Evolutionary conservation across 2,329 filamentous ascomycete genomes (phyloP).

Genomic region (Aspergillus amoenus): DNA sequence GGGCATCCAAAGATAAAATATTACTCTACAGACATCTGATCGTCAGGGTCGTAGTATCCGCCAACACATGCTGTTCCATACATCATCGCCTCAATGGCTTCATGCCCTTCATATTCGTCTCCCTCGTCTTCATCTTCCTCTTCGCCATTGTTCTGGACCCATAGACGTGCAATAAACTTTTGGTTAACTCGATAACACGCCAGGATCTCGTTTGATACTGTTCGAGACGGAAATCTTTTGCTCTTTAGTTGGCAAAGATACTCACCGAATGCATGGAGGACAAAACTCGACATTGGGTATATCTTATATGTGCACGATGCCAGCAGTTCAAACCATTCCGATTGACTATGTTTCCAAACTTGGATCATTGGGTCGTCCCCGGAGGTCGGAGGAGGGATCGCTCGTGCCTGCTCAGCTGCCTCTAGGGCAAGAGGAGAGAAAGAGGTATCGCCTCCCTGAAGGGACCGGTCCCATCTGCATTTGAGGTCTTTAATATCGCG

Average conservation of each 20-base stretch:
- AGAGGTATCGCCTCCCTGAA: constrained; percentile 8
- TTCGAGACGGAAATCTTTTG: constrained; percentile 23
- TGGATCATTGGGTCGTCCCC: constrained; percentile 34
- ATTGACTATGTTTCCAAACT: constrained; percentile 33
- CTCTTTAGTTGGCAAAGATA: constrained; percentile 34
- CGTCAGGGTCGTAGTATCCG: constrained; percentile 23
- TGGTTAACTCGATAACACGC: constrained; percentile 33
- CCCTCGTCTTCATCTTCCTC: constrained; percentile 14
- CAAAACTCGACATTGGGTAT: constrained; percentile 22
- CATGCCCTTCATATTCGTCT: constrained; percentile 31
- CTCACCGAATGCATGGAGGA: constrained; percentile 35
- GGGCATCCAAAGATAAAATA: background rate
- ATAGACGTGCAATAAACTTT: constrained; percentile 29
- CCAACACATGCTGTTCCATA: constrained; percentile 15
- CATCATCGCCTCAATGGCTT: constrained; percentile 30
- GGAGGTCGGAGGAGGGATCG: constrained; percentile 30
- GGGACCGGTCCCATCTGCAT: constrained; percentile 20
- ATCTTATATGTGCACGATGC: constrained; percentile 40
- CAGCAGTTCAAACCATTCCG: constrained; percentile 35
- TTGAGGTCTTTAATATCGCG: constrained; percentile 20
- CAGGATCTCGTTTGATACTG: constrained; percentile 28
- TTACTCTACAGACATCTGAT: constrained; percentile 28
- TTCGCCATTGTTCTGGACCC: constrained; percentile 19
- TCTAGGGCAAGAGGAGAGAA: constrained; percentile 26
- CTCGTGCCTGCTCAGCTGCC: constrained; percentile 28